These are phyloP conservation scores for Amoeboaphelidium protococcarum DNA, from an alignment of 371 early-diverging fungal species.

Conservation along the genomic window DNA sequence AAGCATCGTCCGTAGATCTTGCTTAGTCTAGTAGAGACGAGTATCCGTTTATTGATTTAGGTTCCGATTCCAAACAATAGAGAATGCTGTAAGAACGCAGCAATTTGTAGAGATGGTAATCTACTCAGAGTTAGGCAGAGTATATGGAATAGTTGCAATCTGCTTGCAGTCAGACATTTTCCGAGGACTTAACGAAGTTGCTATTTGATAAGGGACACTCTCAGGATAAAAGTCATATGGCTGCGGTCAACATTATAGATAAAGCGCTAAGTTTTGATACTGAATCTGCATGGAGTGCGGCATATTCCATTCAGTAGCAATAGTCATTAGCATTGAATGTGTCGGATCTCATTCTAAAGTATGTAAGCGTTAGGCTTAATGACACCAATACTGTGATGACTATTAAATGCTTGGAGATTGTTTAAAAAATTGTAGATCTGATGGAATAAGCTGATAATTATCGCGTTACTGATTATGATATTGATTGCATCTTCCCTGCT, in stretches of 20 bases:
- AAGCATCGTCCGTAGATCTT: too few species aligned
- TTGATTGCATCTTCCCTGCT: conserved; percentile 39
- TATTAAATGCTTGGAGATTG: conserved; percentile 44
- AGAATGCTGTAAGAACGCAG: too few species aligned
- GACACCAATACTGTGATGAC: conserved; percentile 64
- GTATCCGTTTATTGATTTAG: too few species aligned
- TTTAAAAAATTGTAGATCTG: conserved; percentile 32
- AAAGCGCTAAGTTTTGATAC: conserved; percentile 10
- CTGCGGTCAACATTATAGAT: conserved; percentile 32
- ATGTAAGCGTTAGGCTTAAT: conserved; percentile 51
- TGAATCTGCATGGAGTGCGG: neutral
- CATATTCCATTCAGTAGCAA: neutral
- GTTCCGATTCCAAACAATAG: too few species aligned
- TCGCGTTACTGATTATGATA: conserved; percentile 47
- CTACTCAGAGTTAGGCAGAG: too few species aligned
- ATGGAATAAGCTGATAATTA: conserved; percentile 27
- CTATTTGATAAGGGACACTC: conserved; percentile 55
- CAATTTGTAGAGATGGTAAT: too few species aligned
- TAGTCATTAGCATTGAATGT: too few species aligned
- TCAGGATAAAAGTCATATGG: conserved; percentile 42
- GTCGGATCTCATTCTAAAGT: conserved; percentile 51
- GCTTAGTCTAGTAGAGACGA: too few species aligned
- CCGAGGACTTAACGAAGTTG: conserved; percentile 18
- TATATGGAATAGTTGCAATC: too few species aligned
- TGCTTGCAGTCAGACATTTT: too few species aligned